phyloP scores from a whole-genome alignment of 2,329 filamentous ascomycete species.

The Setomelanomma holmii region DNA sequence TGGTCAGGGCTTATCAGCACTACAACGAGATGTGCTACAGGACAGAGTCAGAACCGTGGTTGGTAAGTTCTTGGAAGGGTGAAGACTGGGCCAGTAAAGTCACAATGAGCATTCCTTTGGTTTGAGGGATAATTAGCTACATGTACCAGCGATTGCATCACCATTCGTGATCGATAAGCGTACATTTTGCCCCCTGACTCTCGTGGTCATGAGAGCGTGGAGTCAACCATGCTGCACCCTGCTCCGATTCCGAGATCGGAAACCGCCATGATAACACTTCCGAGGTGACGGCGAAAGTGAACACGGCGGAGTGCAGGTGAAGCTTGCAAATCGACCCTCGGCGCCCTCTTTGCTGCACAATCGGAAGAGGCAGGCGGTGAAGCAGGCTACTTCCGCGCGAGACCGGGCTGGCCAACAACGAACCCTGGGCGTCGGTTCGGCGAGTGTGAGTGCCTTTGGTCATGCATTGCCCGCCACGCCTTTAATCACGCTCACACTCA shows the following conservation, averaged over 20 bases:
- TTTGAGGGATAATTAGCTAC: too few relatives aligned
- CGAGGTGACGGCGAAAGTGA: constrained; percentile 10
- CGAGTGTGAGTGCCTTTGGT: constrained; percentile 28
- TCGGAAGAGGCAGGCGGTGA: constrained; percentile 24
- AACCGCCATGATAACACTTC: constrained; percentile 17
- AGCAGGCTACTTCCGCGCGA: constrained; percentile 22
- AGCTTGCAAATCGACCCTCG: constrained; percentile 1
- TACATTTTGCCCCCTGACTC: constrained; percentile 1
- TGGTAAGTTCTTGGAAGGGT: too few relatives aligned
- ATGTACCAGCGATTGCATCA: not conserved
- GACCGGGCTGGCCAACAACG: constrained; percentile 19
- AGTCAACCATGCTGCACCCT: too few relatives aligned
- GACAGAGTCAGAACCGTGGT: too few relatives aligned
- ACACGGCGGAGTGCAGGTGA: not conserved
- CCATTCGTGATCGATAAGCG: not conserved
- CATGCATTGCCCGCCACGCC: constrained; percentile 15
- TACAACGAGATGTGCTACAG: too few relatives aligned
- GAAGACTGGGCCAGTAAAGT: too few relatives aligned
- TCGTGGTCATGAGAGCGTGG: constrained; percentile 10
- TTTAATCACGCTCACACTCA: constrained; percentile 13
- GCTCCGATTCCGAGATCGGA: too few relatives aligned
- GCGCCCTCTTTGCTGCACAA: too few relatives aligned
- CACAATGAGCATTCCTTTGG: too few relatives aligned
- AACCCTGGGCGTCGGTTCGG: constrained; percentile 27
- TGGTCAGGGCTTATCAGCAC: too few relatives aligned